Conservation (phyloP, 257 asterid genomes). For the Parsonsia alboflavescens region DNA sequence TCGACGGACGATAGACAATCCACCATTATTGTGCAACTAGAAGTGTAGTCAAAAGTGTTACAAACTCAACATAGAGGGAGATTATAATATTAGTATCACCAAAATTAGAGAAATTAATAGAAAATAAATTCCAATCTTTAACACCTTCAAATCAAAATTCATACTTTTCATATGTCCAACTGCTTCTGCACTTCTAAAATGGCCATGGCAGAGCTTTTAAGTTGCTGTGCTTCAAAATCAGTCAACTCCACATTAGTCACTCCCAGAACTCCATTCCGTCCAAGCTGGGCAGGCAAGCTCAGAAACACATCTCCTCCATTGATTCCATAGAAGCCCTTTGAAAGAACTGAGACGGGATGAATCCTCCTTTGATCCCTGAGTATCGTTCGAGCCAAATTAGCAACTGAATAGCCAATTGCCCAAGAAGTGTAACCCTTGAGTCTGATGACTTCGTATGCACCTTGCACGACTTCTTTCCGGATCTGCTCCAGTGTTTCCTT, state of each 20-base stretch:
- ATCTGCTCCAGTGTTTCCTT: slow-evolving; percentile 61
- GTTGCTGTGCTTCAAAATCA: slow-evolving; percentile 58
- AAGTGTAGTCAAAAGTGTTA: no score
- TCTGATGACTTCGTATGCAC: slow-evolving; percentile 77
- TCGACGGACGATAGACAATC: no score
- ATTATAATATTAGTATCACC: neutral
- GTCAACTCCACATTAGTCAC: slow-evolving; percentile 70
- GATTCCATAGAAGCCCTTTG: slow-evolving; percentile 62
- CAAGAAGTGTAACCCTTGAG: slow-evolving; percentile 93
- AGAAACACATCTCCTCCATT: slow-evolving; percentile 64
- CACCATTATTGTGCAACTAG: no score
- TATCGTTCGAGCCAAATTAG: slow-evolving; percentile 67
- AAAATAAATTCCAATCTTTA: neutral
- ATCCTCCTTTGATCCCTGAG: slow-evolving; percentile 72
- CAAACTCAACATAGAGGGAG: neutral
- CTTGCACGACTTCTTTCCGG: slow-evolving; percentile 60
- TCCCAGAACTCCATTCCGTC: slow-evolving; percentile 66
- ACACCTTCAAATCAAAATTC: neutral
- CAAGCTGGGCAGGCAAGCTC: slow-evolving; percentile 85
- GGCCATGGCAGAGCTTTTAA: slow-evolving; percentile 61
- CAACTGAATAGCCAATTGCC: slow-evolving; percentile 91
- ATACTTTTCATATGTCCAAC: slow-evolving; percentile 41
- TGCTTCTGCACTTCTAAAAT: slow-evolving; percentile 67
- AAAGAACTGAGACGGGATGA: slow-evolving; percentile 80
- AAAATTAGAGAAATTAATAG: neutral